A percentile compares a stretch with the other conserved stretches of the same genome.
phyloP scores from a whole-genome alignment of 805 yeast species.

The Tetrapisispora taiwanensis region DNA sequence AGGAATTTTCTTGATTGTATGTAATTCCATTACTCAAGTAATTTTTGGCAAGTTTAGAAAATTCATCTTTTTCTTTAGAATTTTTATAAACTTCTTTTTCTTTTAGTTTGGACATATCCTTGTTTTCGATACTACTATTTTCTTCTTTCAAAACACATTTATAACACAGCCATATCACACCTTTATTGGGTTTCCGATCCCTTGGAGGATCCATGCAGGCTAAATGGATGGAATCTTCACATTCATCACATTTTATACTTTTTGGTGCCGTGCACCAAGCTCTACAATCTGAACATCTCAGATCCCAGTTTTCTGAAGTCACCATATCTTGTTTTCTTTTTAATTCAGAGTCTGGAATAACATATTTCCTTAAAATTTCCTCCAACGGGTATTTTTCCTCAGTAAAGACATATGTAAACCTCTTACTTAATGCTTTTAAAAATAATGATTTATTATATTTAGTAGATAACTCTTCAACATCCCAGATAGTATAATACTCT shows the following conservation, averaged over 20 bases:
- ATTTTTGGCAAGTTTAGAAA: conserved; percentile 13
- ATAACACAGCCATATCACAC: conserved; percentile 87
- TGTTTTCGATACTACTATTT: conserved; percentile 13
- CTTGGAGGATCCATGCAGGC: conserved; percentile 81
- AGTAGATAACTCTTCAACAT: conserved; percentile 47
- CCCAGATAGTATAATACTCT: conserved; percentile 67
- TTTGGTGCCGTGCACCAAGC: conserved; percentile 76
- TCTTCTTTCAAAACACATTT: conserved; percentile 56
- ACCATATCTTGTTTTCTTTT: neutral
- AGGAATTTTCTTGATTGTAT: conserved; percentile 11
- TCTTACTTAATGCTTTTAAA: conserved; percentile 49
- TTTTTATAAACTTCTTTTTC: conserved; percentile 3
- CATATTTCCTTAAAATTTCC: conserved; percentile 18
- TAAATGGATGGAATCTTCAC: conserved; percentile 64
- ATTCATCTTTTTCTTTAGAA: conserved; percentile 5
- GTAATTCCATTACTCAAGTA: conserved; percentile 6
- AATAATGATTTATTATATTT: conserved; percentile 40
- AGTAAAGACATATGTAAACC: conserved; percentile 65
- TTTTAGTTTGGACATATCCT: neutral
- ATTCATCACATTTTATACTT: conserved; percentile 71
- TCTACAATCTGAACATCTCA: conserved; percentile 59
- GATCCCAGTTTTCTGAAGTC: conserved; percentile 15
- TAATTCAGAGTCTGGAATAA: conserved; percentile 4
- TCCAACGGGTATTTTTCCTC: conserved; percentile 37
- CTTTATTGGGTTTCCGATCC: conserved; percentile 67